These are phyloP conservation scores for baker's yeast (Saccharomyces cerevisiae) DNA, from an alignment of 805 yeast species.

Conservation along the genomic window DNA sequence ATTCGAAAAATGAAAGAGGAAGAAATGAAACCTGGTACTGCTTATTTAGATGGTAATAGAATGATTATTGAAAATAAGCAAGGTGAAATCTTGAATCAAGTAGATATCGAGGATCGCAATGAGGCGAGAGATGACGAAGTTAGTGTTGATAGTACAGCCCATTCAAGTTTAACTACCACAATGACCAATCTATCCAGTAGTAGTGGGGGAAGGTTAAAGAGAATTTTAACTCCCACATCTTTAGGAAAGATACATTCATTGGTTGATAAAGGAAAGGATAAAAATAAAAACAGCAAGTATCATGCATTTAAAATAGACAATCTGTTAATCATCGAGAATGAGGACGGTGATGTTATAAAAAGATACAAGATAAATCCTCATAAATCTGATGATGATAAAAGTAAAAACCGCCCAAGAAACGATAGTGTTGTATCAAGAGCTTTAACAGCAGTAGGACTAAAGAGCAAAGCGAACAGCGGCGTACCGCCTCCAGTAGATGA, in stretches of 20 bases:
- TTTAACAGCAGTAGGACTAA: slow-evolving; percentile 48
- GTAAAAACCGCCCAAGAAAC: slow-evolving; percentile 18
- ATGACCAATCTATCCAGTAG: slow-evolving; percentile 19
- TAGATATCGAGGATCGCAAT: slow-evolving; percentile 29
- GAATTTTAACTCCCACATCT: slow-evolving; percentile 16
- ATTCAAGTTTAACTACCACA: slow-evolving; percentile 6
- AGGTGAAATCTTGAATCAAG: slow-evolving; percentile 69
- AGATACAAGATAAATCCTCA: slow-evolving; percentile 69
- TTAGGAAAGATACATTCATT: slow-evolving; percentile 15
- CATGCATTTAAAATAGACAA: slow-evolving; percentile 77
- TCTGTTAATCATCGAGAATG: slow-evolving; percentile 74
- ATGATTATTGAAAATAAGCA: slow-evolving; percentile 72
- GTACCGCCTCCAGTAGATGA: neutral
- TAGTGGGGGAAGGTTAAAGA: slow-evolving; percentile 28
- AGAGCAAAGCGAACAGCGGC: slow-evolving; percentile 9
- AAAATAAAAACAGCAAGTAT: slow-evolving; percentile 10
- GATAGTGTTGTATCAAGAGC: slow-evolving; percentile 42
- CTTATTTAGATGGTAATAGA: slow-evolving; percentile 61
- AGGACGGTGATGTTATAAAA: slow-evolving; percentile 84
- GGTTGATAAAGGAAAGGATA: slow-evolving; percentile 9
- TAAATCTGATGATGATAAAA: slow-evolving; percentile 4
- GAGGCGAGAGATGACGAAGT: slow-evolving; percentile 21
- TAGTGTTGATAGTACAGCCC: slow-evolving; percentile 3
- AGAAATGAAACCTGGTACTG: slow-evolving; percentile 31
- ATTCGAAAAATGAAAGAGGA: slow-evolving; percentile 19